phyloP scores from a whole-genome alignment of 768 basidiomycete genomes.

The Rhodosporidiobolus odoratus region DNA sequence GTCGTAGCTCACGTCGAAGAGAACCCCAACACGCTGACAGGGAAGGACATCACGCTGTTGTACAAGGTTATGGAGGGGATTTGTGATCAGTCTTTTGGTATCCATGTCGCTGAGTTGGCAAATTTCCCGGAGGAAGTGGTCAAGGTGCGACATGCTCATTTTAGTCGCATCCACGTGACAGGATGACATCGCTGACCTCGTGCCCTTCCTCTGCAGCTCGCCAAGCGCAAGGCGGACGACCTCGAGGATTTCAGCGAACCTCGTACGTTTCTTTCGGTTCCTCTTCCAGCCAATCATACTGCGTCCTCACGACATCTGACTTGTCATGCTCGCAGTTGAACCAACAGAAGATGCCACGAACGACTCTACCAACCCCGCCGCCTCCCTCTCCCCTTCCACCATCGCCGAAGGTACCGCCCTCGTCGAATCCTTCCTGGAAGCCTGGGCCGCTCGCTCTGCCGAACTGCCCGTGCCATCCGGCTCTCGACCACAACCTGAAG shows the following conservation, averaged over 20 bases:
- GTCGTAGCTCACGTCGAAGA: conserved; percentile 84
- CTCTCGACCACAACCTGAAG: conserved; percentile 48
- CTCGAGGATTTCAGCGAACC: conserved; percentile 68
- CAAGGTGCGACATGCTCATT: conserved; percentile 55
- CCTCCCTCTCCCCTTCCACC: conserved; percentile 50
- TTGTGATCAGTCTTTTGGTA: conserved; percentile 96
- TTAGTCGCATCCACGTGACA: no score
- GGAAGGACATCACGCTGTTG: conserved; percentile 70
- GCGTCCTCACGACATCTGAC: background rate
- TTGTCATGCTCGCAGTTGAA: conserved; percentile 28
- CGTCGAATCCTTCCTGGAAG: conserved; percentile 68
- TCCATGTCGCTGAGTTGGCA: conserved; percentile 93
- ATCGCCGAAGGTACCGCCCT: conserved; percentile 73
- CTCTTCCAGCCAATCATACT: background rate
- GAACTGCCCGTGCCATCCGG: conserved; percentile 51
- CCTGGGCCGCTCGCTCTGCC: conserved; percentile 59
- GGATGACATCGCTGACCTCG: background rate
- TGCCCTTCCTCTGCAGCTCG: conserved; percentile 55
- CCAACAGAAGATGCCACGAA: conserved; percentile 40
- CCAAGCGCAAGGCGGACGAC: conserved; percentile 86
- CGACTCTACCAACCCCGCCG: background rate
- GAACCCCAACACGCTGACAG: conserved; percentile 48
- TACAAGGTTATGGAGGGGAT: conserved; percentile 74
- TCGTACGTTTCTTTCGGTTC: conserved; percentile 45
- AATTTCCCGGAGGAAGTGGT: conserved; percentile 95